phyloP scores from a whole-genome alignment of 2,329 filamentous ascomycete species.

The Penicillium sp. region DNA sequence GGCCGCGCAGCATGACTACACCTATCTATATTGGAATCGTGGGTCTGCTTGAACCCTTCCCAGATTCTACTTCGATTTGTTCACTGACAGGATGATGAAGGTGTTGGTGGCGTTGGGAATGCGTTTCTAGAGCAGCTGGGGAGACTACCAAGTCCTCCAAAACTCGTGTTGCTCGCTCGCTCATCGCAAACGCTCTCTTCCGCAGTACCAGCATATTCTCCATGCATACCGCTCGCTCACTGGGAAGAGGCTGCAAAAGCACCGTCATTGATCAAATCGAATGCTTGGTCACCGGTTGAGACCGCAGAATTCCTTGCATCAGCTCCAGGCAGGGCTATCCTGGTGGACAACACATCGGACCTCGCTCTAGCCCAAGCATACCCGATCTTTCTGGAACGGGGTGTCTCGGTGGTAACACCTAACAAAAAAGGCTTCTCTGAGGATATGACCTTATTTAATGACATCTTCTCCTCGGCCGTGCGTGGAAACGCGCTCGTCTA shows the following conservation, averaged over 20 bases:
- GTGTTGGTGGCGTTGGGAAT: slow-evolving; percentile 88
- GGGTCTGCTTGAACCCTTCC: slow-evolving; percentile 26
- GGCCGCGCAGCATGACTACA: slow-evolving; percentile 22
- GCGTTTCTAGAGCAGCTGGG: slow-evolving; percentile 83
- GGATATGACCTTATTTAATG: slow-evolving; percentile 76
- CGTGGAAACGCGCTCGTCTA: slow-evolving; percentile 72
- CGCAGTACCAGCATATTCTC: slow-evolving; percentile 64
- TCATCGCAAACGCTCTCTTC: slow-evolving; percentile 80
- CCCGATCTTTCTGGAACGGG: slow-evolving; percentile 74
- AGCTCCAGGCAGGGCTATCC: slow-evolving; percentile 73
- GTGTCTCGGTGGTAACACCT: slow-evolving; percentile 89
- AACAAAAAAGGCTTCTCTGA: slow-evolving; percentile 99
- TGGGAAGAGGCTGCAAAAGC: slow-evolving; percentile 61
- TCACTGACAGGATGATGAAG: slow-evolving; percentile 35
- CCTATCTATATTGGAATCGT: slow-evolving; percentile 44
- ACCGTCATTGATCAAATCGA: slow-evolving; percentile 55
- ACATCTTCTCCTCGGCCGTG: slow-evolving; percentile 76
- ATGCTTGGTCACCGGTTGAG: slow-evolving; percentile 62
- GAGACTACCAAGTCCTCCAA: slow-evolving; percentile 66
- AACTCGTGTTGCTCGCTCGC: slow-evolving; percentile 80
- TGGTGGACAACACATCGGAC: slow-evolving; percentile 95
- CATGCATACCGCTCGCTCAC: slow-evolving; percentile 59
- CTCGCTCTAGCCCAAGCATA: slow-evolving; percentile 81
- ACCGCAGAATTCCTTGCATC: slow-evolving; percentile 74
- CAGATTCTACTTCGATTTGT: not conserved